Conservation (phyloP, 768 basidiomycete genomes). For the Phaffia australis region DNA sequence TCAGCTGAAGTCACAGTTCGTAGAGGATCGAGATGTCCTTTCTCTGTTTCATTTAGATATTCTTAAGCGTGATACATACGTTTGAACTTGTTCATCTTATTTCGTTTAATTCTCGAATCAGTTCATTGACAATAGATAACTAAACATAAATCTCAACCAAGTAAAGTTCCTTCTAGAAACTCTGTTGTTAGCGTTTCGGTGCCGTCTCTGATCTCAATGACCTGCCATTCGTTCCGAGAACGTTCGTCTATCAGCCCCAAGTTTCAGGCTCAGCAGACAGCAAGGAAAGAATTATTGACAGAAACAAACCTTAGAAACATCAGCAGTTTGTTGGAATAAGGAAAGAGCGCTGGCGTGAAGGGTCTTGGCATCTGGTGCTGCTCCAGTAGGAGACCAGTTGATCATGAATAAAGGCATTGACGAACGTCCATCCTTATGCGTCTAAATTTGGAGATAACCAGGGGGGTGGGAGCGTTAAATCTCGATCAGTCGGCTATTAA, state of each 20-base stretch:
- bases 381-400: constrained; percentile 14
- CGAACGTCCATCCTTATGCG: constrained; percentile 16
- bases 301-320: constrained; percentile 6
- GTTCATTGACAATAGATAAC: too few relatives aligned
- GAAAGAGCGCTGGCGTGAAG: constrained; percentile 16
- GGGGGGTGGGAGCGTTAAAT: neutral
- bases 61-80: too few relatives aligned
- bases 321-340: constrained; percentile 3
- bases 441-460: neutral
- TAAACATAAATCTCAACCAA: constrained; percentile 9
- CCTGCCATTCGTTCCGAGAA: neutral
- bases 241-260: neutral
- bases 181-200: constrained; percentile 13
- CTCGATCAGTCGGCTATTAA: neutral
- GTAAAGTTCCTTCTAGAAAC: constrained; percentile 2
- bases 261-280: neutral
- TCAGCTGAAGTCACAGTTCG: too few relatives aligned
- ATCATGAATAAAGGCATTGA: constrained; percentile 12
- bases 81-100: too few relatives aligned
- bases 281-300: neutral
- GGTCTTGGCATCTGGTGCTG: constrained; percentile 5
- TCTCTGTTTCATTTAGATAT: too few relatives aligned
- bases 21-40: too few relatives aligned
- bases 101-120: too few relatives aligned
- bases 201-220: constrained; percentile 20